Base-by-base conservation (phyloP, 1,284 basidiomycete genomes). In the Naganishia sp. region DNA sequence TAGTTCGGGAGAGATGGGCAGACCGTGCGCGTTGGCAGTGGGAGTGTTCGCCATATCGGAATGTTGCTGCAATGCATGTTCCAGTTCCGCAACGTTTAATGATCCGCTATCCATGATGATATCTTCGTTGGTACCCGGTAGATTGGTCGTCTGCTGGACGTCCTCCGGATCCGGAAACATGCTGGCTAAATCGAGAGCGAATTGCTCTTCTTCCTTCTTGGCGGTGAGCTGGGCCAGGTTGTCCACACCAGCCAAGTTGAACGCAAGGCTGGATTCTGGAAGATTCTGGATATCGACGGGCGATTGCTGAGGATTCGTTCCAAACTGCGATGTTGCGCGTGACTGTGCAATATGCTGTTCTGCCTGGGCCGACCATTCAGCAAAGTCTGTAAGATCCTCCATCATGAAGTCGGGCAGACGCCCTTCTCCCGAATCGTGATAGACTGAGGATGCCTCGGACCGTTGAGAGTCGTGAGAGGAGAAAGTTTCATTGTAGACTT, bases 161-260 rank as follows among this genome's bases (percentile, higher is more conserved):
- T 61, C 59, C 6, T 25, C 48, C 21, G 59, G 48, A 7, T 61
- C 59, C 15, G 45, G 28, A 39, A 61, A 61, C 59, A 61, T 61
- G 59, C 48, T 50, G 9, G 59, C 59, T 15, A 61, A 36, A 39
- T 61, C 59, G 36, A 61, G 36, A 11, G 59, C 59, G 39, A 43
- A 61, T 43, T 63, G 57, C 23, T 66, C 65, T 31, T 66, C 65
- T 42, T 66, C 65, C 10, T 61, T 63, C 45, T 66, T 53, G 18
- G 57, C 60, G 31, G 55, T 66, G 6, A 66, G 57, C 50, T 61
- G 45, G 9, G 39, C 18, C 18, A 60, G 42, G 15, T 55, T 52
- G 44, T 66, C 65, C 52, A 66, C n/a, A 39, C 59, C 65, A 9
- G 43, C 18, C 7, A 44, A 39, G n/a, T 64, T 43, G 11, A 48